phyloP scores from a whole-genome alignment of 441 rosid genomes.

The Mallotus repandus region DNA sequence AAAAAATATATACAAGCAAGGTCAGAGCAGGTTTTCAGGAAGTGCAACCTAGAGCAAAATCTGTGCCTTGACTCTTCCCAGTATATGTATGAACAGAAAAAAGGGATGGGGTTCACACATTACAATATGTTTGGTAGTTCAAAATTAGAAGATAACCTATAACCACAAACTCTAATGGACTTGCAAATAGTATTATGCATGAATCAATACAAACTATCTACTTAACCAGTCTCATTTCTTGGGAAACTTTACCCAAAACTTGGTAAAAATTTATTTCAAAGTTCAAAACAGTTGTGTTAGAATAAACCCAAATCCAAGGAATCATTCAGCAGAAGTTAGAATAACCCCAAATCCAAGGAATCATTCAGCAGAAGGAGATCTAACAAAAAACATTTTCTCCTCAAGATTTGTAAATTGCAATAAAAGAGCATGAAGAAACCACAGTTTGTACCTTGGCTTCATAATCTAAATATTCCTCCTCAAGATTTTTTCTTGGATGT shows the following conservation, averaged over 20 bases:
- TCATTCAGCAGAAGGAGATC: constrained; percentile 1
- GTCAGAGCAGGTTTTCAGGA: not conserved
- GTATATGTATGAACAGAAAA: not conserved
- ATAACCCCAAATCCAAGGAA: not conserved
- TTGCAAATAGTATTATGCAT: not conserved
- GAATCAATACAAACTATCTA: not conserved
- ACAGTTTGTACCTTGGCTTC: constrained; percentile 72
- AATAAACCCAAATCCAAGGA: not conserved
- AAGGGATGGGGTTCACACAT: not conserved
- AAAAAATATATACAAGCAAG: not conserved
- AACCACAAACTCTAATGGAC: not conserved
- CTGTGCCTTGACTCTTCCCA: not conserved
- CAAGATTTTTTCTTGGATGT: constrained; percentile 82
- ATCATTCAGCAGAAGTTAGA: not conserved
- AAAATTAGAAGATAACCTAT: not conserved
- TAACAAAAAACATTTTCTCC: not conserved
- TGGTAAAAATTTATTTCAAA: not conserved
- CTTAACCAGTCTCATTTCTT: not conserved
- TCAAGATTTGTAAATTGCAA: not conserved
- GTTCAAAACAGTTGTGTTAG: not conserved
- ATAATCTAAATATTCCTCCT: constrained; percentile 85
- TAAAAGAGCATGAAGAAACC: not conserved
- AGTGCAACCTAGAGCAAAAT: not conserved
- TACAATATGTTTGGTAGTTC: not conserved
- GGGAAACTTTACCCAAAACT: not conserved